Evolutionary conservation across 1,284 basidiomycete genomes (phyloP).

Genomic region (Pseudozyma sp.): DNA sequence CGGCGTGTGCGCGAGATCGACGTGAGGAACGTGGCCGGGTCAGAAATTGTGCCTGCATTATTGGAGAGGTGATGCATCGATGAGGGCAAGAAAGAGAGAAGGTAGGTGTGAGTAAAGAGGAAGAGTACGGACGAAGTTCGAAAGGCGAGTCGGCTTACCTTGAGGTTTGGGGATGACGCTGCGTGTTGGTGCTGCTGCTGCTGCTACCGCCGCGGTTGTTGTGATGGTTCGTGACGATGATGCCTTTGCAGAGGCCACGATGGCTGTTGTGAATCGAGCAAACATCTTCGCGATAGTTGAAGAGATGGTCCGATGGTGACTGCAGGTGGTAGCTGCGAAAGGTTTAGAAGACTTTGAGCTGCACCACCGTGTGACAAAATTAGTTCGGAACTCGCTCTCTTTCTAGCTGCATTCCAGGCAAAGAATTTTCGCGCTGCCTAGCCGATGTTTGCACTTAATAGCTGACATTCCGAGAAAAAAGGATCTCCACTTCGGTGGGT

Average conservation of each 20-base stretch:
- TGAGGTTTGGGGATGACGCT: conserved; percentile 22
- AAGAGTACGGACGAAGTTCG: background rate
- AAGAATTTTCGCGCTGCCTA: too few species aligned
- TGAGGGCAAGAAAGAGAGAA: background rate
- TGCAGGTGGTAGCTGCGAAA: background rate
- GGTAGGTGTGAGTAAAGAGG: background rate
- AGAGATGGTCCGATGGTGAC: background rate
- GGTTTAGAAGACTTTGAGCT: background rate
- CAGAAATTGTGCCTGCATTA: conserved; percentile 12
- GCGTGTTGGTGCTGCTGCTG: conserved; percentile 7
- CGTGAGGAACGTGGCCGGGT: conserved; percentile 73
- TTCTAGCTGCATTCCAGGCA: background rate
- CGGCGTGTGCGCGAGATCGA: conserved; percentile 79
- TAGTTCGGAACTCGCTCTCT: conserved; percentile 1
- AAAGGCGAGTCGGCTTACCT: conserved; percentile 3
- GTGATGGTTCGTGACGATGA: conserved; percentile 19
- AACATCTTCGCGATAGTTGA: conserved; percentile 13
- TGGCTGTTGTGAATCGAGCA: conserved; percentile 9
- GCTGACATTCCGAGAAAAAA: too few species aligned
- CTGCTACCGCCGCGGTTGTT: conserved; percentile 20
- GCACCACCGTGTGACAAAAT: background rate
- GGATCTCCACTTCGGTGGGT: too few species aligned
- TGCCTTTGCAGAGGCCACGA: conserved; percentile 12
- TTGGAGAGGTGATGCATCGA: background rate
- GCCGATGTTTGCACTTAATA: too few species aligned